Evolutionary conservation across 2,329 filamentous ascomycete species (phyloP).

Genomic region (Cladosporium sp.): DNA sequence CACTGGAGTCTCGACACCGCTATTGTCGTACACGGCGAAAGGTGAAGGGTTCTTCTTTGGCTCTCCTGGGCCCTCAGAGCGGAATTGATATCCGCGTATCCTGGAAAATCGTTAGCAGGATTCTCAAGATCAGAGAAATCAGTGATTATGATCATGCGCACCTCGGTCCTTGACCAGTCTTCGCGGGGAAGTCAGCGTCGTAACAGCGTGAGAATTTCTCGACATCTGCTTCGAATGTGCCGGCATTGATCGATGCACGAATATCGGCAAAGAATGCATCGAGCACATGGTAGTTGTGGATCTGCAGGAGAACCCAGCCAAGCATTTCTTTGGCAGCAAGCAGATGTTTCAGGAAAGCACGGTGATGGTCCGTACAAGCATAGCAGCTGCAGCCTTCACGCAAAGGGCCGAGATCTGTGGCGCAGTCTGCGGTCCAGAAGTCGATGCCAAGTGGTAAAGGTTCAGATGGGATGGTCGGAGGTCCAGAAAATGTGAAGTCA

Average conservation of each 20-base stretch:
- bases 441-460: constrained; percentile 66
- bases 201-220: constrained; percentile 67
- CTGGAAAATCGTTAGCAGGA: constrained; percentile 35
- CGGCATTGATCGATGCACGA: constrained; percentile 61
- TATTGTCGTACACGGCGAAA: constrained; percentile 63
- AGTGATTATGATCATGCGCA: constrained; percentile 30
- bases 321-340: constrained; percentile 94
- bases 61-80: constrained; percentile 64
- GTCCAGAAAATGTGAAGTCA: constrained; percentile 70
- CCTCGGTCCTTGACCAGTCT: constrained; percentile 75
- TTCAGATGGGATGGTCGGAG: constrained; percentile 35
- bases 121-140: not conserved
- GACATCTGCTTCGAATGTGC: constrained; percentile 56
- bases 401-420: constrained; percentile 64
- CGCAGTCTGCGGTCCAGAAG: constrained; percentile 69
- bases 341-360: constrained; percentile 84
- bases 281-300: constrained; percentile 82
- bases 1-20: constrained; percentile 48
- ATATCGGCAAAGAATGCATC: constrained; percentile 72
- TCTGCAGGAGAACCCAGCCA: constrained; percentile 86
- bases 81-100: constrained; percentile 79
- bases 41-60: constrained; percentile 67
- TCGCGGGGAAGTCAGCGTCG: constrained; percentile 68
- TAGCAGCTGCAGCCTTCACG: constrained; percentile 71
- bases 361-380: constrained; percentile 78